Base-by-base conservation (phyloP, 441 rosid genomes). In the Mallotus japonicus region DNA sequence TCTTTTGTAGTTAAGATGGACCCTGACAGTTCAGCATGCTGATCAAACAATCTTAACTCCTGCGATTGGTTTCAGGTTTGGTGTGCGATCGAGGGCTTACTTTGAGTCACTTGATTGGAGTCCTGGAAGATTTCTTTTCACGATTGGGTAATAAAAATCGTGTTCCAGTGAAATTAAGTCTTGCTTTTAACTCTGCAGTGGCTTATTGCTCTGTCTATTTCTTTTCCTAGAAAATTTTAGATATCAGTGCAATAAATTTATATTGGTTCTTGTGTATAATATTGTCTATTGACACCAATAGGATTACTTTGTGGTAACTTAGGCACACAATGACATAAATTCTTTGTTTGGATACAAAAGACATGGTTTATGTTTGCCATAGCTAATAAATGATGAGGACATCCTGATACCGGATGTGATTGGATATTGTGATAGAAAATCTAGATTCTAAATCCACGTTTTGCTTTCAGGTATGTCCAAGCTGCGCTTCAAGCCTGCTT, bases 11-110 rank as follows among this genome's bases (percentile, higher is more conserved):
- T 46, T 2, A 3, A 24, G 58, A 9, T 10, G 28, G 47, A 58
- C 24, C 69, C 5, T 54, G 0, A n/a, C 28, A 12, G 2, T 44
- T 44, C 42, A 42, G 32, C 46, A 22, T 44, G 40, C 47, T 73
- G 64, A 19, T 28, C 28, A 42, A n/a, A 50, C 9, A 67, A 67
- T 47, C 24, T 58, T n/a, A 64, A 53, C 55, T 56, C 22, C 12
- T 62, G 46, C 22, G 12, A 74, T 77, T 86, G 71, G 62, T 84
- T 75, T 79, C 88, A 95, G 97, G 99, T 82, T 79, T 95, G 61
- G 84, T 95, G 32, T 95, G 99, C 74, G 97, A 92, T 70, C 85
- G 89, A 44, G 97, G 97, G 70, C 99, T 95, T 73, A 87, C 97
- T 46, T 88, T 95, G 81, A 91, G 97, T 81, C 95, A 95, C 78